Percentiles rank a stretch among this genome's conserved stretches.
Evolutionary conservation across 306 rosid genomes (phyloP).

Genomic region (Comarum palustre): DNA sequence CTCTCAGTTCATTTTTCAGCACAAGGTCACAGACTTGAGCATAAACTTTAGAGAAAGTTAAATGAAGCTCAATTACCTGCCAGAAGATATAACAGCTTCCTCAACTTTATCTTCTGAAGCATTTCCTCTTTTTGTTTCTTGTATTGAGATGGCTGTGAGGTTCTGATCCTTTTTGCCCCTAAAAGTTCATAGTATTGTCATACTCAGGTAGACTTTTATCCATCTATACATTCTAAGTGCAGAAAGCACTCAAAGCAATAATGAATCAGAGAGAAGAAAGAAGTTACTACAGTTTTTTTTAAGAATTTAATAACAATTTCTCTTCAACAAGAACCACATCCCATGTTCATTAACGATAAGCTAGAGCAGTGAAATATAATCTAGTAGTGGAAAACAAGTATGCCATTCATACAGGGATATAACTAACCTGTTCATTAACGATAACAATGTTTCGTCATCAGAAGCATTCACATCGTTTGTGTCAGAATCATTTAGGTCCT

Average conservation of each 20-base stretch:
- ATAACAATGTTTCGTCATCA: slow-evolving; percentile 67
- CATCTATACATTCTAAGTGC: slow-evolving; percentile 1
- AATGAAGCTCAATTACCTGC: background rate
- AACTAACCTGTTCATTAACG: slow-evolving; percentile 57
- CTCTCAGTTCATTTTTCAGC: background rate
- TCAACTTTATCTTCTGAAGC: slow-evolving; percentile 29
- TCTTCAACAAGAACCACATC: background rate
- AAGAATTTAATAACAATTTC: no score
- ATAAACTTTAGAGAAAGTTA: background rate
- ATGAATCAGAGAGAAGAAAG: background rate
- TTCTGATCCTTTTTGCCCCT: slow-evolving; percentile 41
- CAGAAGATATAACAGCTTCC: slow-evolving; percentile 17
- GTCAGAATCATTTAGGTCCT: slow-evolving; percentile 32
- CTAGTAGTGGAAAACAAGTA: background rate
- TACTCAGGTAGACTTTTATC: background rate
- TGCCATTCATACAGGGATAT: background rate
- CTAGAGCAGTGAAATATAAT: background rate
- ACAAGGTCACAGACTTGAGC: no score
- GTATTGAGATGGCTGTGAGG: slow-evolving; percentile 32
- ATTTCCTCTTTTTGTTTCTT: slow-evolving; percentile 21
- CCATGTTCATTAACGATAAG: no score
- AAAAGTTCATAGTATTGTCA: slow-evolving; percentile 11
- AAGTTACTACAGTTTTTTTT: no score
- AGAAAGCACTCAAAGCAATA: background rate
- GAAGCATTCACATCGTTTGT: slow-evolving; percentile 40